Evolutionary conservation across 352 stramenopile species (phyloP), one percentile per base, ranked within the genome.

Genomic region (Pythium apleroticum): DNA sequence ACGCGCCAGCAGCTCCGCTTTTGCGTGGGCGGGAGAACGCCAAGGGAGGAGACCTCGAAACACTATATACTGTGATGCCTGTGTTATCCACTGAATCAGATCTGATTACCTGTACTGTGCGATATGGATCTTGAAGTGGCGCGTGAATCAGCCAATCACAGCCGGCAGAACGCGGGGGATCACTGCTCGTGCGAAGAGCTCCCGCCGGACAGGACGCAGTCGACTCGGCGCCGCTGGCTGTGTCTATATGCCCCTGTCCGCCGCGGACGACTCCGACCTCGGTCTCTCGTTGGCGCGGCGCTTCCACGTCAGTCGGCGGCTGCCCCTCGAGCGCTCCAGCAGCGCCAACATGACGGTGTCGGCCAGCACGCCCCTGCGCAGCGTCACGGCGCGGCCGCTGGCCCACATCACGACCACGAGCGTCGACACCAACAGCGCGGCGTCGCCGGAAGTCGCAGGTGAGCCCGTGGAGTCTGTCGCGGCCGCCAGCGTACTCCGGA

Each of bases 371-470:
- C 57, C 68, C 10, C 54, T 74, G 45, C 68, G 68, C 39, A 67
- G 57, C 58, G 48, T 74, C 57, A 68, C 62, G 24, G 68, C 68
- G 62, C 68, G 62, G 27, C 56, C 68, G 46, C 68, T 75, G 48
- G 63, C 69, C 7, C 60, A 71, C 63, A 66, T 72, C 33, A 31
- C 62, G 14, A 66, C 46, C 4, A 63, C 45, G 15, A 45, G 31
- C 30, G 64, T 35, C 31, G 57, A 60, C 35, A 64, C 68, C n/a
- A 55, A 52, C 3, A 11, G n/a, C 27, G 24, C 43, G 0, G 39
- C 39, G 17, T 14, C 48, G 6, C 25, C 46, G 15, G 33, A 27
- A 12, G 58, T 50, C 0, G 22, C 49, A 5, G 49, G 24, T 22
- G 49, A 55, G 28, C 49, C 22, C 12, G 28, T 22, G 25, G 49